phyloP scores from a whole-genome alignment of 208 protist species.

The Strigomonas culicis region DNA sequence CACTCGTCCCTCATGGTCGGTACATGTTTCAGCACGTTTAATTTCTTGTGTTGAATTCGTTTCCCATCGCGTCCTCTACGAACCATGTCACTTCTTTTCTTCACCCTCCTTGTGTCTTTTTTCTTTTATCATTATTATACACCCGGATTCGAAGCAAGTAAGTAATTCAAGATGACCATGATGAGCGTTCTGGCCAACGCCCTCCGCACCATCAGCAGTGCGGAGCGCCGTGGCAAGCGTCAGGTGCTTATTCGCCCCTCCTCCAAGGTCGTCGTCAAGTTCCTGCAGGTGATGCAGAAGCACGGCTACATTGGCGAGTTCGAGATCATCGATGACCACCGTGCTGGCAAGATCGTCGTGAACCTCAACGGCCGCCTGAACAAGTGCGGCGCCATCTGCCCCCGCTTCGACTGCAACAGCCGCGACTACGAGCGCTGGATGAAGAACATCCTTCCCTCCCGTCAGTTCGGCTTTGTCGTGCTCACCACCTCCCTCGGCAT shows the following conservation, averaged over 20 bases:
- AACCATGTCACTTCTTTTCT: background rate
- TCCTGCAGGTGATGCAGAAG: constrained; percentile 99
- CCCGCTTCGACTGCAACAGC: constrained; percentile 97
- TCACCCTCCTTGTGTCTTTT: constrained; percentile 4
- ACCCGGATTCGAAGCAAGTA: background rate
- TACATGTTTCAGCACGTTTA: constrained; percentile 1
- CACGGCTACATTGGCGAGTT: constrained; percentile 99
- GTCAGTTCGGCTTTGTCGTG: constrained; percentile 99
- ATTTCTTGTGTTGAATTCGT: background rate
- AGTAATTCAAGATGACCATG: constrained; percentile 96
- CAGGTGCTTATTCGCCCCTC: constrained; percentile 99
- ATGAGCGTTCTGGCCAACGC: constrained; percentile 99
- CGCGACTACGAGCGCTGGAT: constrained; percentile 99
- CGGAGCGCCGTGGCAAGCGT: constrained; percentile 99
- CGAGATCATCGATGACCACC: constrained; percentile 99
- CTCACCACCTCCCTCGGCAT: constrained; percentile 99
- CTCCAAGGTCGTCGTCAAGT: constrained; percentile 99
- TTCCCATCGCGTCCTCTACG: background rate
- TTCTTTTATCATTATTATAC: constrained; percentile 2
- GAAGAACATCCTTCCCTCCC: constrained; percentile 98
- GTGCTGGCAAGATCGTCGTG: constrained; percentile 99
- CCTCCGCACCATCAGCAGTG: constrained; percentile 98
- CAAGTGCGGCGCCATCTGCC: constrained; percentile 99
- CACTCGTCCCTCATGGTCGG: no score
- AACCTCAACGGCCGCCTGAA: constrained; percentile 99